Conservation (phyloP, 2,329 filamentous ascomycete species). For the Beauveria varroae region DNA sequence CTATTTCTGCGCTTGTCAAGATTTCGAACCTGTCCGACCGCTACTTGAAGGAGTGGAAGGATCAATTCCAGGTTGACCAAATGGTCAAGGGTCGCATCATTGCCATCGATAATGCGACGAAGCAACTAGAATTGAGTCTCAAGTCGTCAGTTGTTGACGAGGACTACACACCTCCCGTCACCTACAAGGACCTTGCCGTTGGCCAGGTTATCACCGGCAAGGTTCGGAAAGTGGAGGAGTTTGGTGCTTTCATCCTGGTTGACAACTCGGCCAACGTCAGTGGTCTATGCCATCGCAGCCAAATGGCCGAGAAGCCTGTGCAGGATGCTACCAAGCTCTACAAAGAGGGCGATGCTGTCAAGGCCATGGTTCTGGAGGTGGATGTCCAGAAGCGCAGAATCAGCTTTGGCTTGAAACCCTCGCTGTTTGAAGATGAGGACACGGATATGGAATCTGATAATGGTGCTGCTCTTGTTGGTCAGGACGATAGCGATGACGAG, state of each 20-base stretch:
- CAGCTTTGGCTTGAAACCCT: constrained; percentile 87
- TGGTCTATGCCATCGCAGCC: constrained; percentile 83
- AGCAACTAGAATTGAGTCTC: constrained; percentile 76
- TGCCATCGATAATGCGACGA: constrained; percentile 57
- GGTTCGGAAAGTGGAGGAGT: constrained; percentile 88
- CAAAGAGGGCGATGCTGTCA: constrained; percentile 84
- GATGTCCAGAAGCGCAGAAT: constrained; percentile 69
- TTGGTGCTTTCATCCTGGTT: constrained; percentile 87
- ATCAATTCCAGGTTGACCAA: constrained; percentile 78
- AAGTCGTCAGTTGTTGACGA: constrained; percentile 79
- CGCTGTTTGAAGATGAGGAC: constrained; percentile 67
- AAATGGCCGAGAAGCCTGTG: constrained; percentile 80
- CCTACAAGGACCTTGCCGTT: constrained; percentile 66
- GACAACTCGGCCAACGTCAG: constrained; percentile 84
- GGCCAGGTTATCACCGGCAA: constrained; percentile 84
- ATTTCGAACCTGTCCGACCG: constrained; percentile 84
- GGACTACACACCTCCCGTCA: constrained; percentile 65
- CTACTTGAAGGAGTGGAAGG: constrained; percentile 94
- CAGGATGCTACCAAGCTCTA: constrained; percentile 86
- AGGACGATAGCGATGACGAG: constrained; percentile 40
- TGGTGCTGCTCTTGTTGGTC: constrained; percentile 34
- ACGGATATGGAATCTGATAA: constrained; percentile 42
- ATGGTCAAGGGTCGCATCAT: constrained; percentile 83
- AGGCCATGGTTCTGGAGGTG: constrained; percentile 78
- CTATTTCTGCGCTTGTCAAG: constrained; percentile 74